Percentiles rank a stretch among this genome's conserved stretches.
Evolutionary conservation across 139 green algal species (phyloP).

Genomic region (Chlamydomonas sp.): DNA sequence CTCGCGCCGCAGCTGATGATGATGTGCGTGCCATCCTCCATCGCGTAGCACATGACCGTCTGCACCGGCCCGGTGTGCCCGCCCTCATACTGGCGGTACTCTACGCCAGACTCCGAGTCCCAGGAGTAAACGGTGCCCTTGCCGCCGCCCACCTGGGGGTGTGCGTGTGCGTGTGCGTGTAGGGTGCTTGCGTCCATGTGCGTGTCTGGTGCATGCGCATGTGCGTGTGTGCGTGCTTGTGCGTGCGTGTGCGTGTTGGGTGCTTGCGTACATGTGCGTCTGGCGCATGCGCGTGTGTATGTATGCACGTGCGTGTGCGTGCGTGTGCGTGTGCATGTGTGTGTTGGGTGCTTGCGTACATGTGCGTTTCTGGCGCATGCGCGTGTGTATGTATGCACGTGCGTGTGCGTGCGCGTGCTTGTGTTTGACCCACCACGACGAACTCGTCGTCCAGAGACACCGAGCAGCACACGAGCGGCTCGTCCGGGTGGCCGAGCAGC

Average conservation of each 20-base stretch:
- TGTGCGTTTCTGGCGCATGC: no score
- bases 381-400: no score
- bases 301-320: no score
- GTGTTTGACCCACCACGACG: conserved; percentile 30
- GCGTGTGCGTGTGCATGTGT: no score
- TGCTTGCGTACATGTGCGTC: no score
- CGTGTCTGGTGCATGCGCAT: no score
- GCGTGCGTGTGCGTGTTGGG: not conserved
- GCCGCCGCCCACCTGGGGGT: no score
- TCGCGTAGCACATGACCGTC: conserved; percentile 29
- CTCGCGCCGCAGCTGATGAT: conserved; percentile 34
- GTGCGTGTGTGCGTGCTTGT: conserved; percentile 9
- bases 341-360: no score
- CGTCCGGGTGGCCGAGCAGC: conserved; percentile 24
- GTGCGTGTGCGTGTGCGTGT: no score
- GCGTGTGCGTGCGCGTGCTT: not conserved
- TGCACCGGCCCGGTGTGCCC: conserved; percentile 18
- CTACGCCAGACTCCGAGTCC: conserved; percentile 7
- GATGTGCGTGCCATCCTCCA: conserved; percentile 24
- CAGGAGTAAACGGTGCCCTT: conserved; percentile 12
- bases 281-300: conserved; percentile 3
- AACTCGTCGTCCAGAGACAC: conserved; percentile 33
- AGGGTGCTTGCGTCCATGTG: no score
- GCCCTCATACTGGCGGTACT: conserved; percentile 25
- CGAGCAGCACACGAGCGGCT: conserved; percentile 28